Evolutionary conservation across 2,329 filamentous ascomycete species (phyloP), one percentile per base, ranked within the genome.

Genomic region (Paracoccidioides brasiliensis): DNA sequence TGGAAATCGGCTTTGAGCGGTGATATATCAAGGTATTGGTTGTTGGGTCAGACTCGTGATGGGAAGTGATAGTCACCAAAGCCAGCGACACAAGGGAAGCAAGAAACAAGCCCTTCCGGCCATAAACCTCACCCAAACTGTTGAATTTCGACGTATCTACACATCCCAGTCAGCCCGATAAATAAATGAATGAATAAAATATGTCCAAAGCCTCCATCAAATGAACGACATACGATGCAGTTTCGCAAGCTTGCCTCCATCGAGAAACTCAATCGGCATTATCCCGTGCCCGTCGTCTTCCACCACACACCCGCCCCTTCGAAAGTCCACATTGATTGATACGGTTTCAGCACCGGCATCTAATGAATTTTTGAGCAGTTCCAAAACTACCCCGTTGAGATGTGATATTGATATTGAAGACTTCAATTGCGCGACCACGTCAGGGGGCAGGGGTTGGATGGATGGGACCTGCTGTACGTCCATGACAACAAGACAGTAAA

Each of bases 271-370:
- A 1, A 69, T 64, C 0, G 86, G 80, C 1, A 75, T 67, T 48
- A 98, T 94, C 0, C 93, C 93, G 14, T 74, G 56, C 1, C 93
- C 93, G 70, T 97, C 80, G 67, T 98, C 93, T 64, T 95, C 86
- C 4, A 96, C 79, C 0, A 78, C 76, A 69, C 90, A 95, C 61
- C 80, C 82, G 4, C 90, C 91, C 30, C 84, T 82, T 54, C 72
- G 69, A 66, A 88, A 89, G 70, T 96, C 86, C 28, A 95, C 74
- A 0, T 77, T 79, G 55, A 95, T 75, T 54, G 80, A 80, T 59
- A 96, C 72, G 55, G 78, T 85, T 38, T 76, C 78, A 14, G 90
- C 84, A 48, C 74, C 73, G 3, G 90, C 88, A 73, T 98, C 93
- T 10, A 98, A 76, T 0, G 89, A 82, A 68, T 98, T 98, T 67